Conservation (phyloP, 2,329 filamentous ascomycete species). For the Fusarium virguliforme region DNA sequence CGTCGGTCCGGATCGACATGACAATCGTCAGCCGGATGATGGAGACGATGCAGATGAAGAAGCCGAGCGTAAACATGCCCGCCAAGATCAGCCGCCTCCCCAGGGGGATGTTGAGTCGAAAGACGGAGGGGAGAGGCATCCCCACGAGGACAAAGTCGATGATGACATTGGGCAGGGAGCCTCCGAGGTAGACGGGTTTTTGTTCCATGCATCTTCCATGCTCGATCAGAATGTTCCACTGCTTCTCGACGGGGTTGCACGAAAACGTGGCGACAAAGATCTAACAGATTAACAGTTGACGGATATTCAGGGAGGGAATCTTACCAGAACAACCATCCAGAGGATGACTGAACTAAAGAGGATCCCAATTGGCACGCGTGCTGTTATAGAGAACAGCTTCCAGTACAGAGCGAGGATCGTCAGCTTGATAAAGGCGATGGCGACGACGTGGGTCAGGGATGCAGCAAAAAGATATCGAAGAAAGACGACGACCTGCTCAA, state of each 20-base stretch:
- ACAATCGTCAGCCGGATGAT: slow-evolving; percentile 9
- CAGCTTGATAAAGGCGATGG: slow-evolving; percentile 13
- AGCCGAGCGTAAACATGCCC: slow-evolving; percentile 15
- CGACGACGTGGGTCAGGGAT: slow-evolving; percentile 7
- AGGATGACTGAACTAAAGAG: slow-evolving; percentile 4
- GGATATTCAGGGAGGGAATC: neutral
- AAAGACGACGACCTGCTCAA: slow-evolving; percentile 10
- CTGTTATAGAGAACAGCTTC: slow-evolving; percentile 8
- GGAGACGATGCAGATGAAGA: slow-evolving; percentile 17
- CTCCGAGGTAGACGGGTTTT: slow-evolving; percentile 13
- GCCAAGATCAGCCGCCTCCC: slow-evolving; percentile 1
- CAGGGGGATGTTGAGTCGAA: slow-evolving; percentile 16
- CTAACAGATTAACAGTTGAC: neutral
- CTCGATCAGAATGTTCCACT: slow-evolving; percentile 14
- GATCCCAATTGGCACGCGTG: slow-evolving; percentile 3
- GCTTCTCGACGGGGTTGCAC: slow-evolving; percentile 15
- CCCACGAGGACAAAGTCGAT: slow-evolving; percentile 14
- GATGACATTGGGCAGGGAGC: slow-evolving; percentile 11
- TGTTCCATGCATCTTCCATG: slow-evolving; percentile 13
- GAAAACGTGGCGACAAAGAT: slow-evolving; percentile 14
- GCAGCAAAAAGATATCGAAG: slow-evolving; percentile 11
- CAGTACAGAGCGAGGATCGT: slow-evolving; percentile 11
- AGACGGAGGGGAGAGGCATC: slow-evolving; percentile 15
- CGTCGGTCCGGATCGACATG: slow-evolving; percentile 16
- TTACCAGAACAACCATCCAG: slow-evolving; percentile 18